phyloP scores from a whole-genome alignment of 352 stramenopile species.

The Globisporangium spinosum region DNA sequence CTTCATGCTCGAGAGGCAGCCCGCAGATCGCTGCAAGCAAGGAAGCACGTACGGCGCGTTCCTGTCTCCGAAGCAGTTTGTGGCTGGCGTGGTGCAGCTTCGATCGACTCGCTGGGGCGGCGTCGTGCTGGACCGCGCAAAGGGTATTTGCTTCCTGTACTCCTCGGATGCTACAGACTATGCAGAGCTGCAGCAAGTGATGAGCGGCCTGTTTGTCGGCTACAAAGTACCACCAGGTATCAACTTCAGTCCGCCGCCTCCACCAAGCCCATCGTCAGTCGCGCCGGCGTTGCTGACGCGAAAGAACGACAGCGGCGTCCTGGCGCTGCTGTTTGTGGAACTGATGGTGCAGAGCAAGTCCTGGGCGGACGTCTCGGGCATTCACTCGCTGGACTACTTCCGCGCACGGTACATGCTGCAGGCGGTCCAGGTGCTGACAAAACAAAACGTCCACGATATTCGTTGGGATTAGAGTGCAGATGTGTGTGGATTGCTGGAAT shows the following conservation, averaged over 20 bases:
- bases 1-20: conserved; percentile 4
- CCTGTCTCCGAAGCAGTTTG: neutral
- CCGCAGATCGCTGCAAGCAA: neutral
- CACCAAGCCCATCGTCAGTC: neutral
- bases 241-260: neutral
- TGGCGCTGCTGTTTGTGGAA: conserved; percentile 17
- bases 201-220: neutral
- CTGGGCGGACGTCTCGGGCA: neutral
- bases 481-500: no score
- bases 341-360: conserved; percentile 2
- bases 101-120: conserved; percentile 8
- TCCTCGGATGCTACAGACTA: neutral
- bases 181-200: neutral
- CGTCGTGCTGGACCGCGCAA: conserved; percentile 3
- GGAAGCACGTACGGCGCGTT: conserved; percentile 13
- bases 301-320: conserved; percentile 10
- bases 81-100: conserved; percentile 6
- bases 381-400: conserved; percentile 11
- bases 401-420: conserved; percentile 16
- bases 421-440: conserved; percentile 10
- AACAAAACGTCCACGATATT: conserved; percentile 7
- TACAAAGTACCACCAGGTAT: neutral
- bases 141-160: conserved; percentile 8
- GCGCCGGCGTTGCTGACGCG: neutral
- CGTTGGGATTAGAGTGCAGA: neutral